Base-by-base conservation (phyloP, 768 basidiomycete species). In the Lyophyllum decastes region DNA sequence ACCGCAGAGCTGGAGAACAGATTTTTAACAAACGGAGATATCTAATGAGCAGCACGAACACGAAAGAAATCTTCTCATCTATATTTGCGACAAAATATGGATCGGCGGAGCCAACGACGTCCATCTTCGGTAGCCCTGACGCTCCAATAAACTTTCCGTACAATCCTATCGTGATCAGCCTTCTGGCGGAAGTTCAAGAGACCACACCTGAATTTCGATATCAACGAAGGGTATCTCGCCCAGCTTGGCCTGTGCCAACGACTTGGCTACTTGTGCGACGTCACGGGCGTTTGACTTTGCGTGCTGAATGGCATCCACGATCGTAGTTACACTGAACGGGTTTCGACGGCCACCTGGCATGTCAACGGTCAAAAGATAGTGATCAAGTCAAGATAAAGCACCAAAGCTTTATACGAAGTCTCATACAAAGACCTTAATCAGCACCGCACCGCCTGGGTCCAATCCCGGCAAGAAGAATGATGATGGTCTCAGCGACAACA, bases 61-160 rank as follows among this genome's bases (percentile, higher is more conserved):
- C 82, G 63, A 85, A 87, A 8, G 82, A 78, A n/a, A 91, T 71
- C 54, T 76, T 76, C 54, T 81, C 73, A 67, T 92, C 88, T 38
- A 91, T 69, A 55, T 78, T 82, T 10, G 89, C 89, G 17, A 85
- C 76, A 64, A 92, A 88, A 63, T 89, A 91, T 5, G 90, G 88
- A 72, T 91, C 87, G 0, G 84, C 83, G 11, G 75, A 71, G 0
- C 81, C 81, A 0, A 87, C 78, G 9, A 89, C 79, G 61, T 90
- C 88, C 80, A 88, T 83, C 77, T 79, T 86, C 0, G 90, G 88
- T 25, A 92, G 66, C 0, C 80, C 82, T 16, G 82, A 82, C 5
- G 89, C 90, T 3, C 87, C 85, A 47, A 91, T 89, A 55, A 92
- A 90, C 83, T 88, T 21, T 24, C 27, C 21, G 49, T 2, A 38